Conservation (phyloP, 768 basidiomycete genomes). For the Rhodosporidiobolus sp. region DNA sequence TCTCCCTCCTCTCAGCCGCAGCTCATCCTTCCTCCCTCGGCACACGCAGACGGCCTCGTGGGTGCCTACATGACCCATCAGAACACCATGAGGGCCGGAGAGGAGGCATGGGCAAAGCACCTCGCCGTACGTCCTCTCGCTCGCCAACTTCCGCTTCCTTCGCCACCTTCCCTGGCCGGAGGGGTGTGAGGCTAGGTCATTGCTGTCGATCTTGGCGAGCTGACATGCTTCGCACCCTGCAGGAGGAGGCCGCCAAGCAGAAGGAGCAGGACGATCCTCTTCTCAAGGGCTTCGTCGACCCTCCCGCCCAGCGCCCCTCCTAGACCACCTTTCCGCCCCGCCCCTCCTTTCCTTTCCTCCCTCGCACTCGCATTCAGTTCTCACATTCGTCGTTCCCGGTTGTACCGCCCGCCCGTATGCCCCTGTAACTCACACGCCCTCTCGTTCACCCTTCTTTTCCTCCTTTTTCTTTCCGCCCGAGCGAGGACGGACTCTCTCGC, state of each 20-base stretch:
- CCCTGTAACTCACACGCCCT: too few relatives aligned
- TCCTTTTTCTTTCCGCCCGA: too few relatives aligned
- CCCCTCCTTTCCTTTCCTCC: neutral
- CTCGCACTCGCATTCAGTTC: neutral
- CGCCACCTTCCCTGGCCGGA: neutral
- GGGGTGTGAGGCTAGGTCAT: too few relatives aligned
- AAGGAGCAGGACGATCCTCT: slow-evolving; percentile 12
- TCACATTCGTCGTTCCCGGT: neutral
- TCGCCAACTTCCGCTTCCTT: neutral
- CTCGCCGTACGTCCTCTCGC: slow-evolving; percentile 4
- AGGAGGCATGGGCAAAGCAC: slow-evolving; percentile 22
- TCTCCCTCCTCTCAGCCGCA: neutral
- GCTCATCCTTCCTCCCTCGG: neutral
- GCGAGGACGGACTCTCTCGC: too few relatives aligned
- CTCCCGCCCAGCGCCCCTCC: slow-evolving; percentile 14
- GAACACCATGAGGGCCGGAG: slow-evolving; percentile 28
- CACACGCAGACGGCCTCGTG: slow-evolving; percentile 21
- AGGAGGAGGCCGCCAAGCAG: slow-evolving; percentile 7
- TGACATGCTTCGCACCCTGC: too few relatives aligned
- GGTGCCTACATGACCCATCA: slow-evolving; percentile 27
- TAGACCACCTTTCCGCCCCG: neutral
- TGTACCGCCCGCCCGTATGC: slow-evolving; percentile 1
- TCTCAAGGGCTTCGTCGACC: slow-evolving; percentile 29
- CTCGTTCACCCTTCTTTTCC: too few relatives aligned
- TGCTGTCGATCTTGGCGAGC: too few relatives aligned